Evolutionary conservation across 306 rosid species (phyloP), one percentile per base, ranked within the genome.

Genomic region (Rosa persica): DNA sequence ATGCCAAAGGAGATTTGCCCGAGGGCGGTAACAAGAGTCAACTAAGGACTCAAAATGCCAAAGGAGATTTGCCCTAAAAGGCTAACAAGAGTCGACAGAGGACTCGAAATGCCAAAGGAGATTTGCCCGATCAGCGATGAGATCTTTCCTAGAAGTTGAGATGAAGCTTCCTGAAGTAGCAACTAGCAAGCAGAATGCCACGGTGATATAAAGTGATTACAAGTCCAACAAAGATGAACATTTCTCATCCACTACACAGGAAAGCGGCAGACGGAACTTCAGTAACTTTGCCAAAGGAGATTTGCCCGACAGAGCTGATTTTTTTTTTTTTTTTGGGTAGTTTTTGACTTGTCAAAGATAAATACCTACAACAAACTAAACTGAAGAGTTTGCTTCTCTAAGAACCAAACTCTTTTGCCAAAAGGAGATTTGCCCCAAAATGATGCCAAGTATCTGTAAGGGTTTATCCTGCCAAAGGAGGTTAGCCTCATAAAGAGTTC

Each of bases 41-140:
- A 87, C 72, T 1, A n/a, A 82, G 42, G 87, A 90, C 92, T 83
- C 91, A 77, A 89, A 90, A 83, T 78, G 84, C 90, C 91, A 88
- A 89, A 88, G 85, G 83, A 90, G 90, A 84, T 81, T 87, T 88
- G 90, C 89, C 96, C 75, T 5, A 74, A n/a, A 48, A 57, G 78
- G 88, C 76, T 84, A 81, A 81, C 52, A 49, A 74, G 88, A 90
- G 91, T 86, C 93, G 9, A 88, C 72, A 6, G 10, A 82, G 43
- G 85, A 90, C 91, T 83, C 90, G 70, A 88, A 89, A 88, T 92
- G 96, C 96, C 96, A 94, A 94, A 94, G 96, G 89, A 96, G 98
- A 93, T 96, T 93, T 96, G 96, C 97, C 97, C 92, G 76, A 79
- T 70, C 19, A 54, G 81, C 91, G 74, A 71, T 64, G 39, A 13